Evolutionary conservation across 2,329 filamentous ascomycete genomes (phyloP), one percentile per base, ranked within the genome.

Genomic region (Didymella glomerata): DNA sequence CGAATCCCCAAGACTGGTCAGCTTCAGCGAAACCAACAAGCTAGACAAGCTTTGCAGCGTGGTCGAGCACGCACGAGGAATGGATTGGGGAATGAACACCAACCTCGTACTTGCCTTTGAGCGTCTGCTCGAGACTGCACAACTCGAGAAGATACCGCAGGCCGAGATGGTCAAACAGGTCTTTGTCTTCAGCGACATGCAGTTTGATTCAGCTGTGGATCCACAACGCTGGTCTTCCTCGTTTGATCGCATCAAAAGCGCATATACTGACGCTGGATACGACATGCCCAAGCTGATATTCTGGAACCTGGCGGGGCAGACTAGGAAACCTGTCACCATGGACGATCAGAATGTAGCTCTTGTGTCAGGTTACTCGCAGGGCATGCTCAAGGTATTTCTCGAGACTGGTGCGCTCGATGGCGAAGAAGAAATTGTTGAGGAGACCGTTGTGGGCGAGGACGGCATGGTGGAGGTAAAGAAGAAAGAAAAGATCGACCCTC

Each of bases 331-430:
- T 0, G 80, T 83, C 4, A 79, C 72, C 1, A 77, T 76, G n/a
- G 76, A 77, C 1, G 75, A 83, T 49, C 58, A 70, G 36, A 81
- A 82, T 24, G 83, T 81, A 4, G 77, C 79, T 38, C 65, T 87
- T 25, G 82, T 86, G n/a, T 82, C 79, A 52, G 84, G 84, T 1
- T 86, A 86, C 71, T 84, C 82, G 2, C 85, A 86, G 75, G 84
- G 77, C 1, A 80, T 86, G 81, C 70, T 88, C 63, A 86, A 85
- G 76, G 80, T 83, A 9, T 86, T 87, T 61, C 64, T 87, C 44
- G 83, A 85, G 2, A 78, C 75, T 18, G 83, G 81, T 0, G 73
- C 74, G 0, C 83, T 86, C 40, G 73, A 71, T 8, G 70, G 70
- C 54, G 77, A 78, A 9, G 79, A 81, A 1, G 76, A 77, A 1